Percentiles rank a stretch among this genome's conserved stretches.
Evolutionary conservation across 192 early-diverging fungal genomes (phyloP).

Genomic region (Neocallimastix lanati): DNA sequence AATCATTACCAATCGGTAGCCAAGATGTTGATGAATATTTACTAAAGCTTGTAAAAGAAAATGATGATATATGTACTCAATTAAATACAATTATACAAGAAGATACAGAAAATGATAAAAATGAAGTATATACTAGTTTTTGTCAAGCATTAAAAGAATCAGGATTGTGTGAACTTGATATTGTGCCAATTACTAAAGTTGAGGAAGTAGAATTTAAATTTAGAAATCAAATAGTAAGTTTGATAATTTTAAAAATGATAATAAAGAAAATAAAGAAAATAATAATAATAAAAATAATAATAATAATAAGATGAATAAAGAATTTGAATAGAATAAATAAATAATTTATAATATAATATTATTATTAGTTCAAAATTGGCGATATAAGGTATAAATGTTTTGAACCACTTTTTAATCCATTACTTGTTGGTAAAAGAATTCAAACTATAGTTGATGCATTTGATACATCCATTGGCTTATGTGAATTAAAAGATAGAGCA

Average conservation of each 20-base stretch:
- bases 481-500: slow-evolving; percentile 59
- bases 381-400: slow-evolving; percentile 28
- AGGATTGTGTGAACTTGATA: slow-evolving; percentile 8
- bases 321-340: too few species aligned
- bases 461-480: slow-evolving; percentile 34
- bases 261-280: too few species aligned
- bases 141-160: slow-evolving; percentile 11
- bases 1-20: slow-evolving; percentile 50
- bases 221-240: not conserved
- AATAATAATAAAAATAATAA: too few species aligned
- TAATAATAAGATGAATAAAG: too few species aligned
- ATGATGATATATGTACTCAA: slow-evolving; percentile 9
- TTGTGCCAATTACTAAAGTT: slow-evolving; percentile 7
- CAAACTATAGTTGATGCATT: slow-evolving; percentile 39
- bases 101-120: slow-evolving; percentile 7
- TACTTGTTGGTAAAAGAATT: slow-evolving; percentile 14
- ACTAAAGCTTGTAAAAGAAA: slow-evolving; percentile 30
- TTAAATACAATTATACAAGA: slow-evolving; percentile 2
- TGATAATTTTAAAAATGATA: too few species aligned
- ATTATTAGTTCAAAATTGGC: slow-evolving; percentile 45
- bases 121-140: not conserved
- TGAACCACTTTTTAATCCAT: slow-evolving; percentile 59
- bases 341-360: too few species aligned
- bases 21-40: slow-evolving; percentile 45
- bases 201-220: slow-evolving; percentile 8